Conservation (phyloP, 768 basidiomycete species). For the Leccinum arenicola region DNA sequence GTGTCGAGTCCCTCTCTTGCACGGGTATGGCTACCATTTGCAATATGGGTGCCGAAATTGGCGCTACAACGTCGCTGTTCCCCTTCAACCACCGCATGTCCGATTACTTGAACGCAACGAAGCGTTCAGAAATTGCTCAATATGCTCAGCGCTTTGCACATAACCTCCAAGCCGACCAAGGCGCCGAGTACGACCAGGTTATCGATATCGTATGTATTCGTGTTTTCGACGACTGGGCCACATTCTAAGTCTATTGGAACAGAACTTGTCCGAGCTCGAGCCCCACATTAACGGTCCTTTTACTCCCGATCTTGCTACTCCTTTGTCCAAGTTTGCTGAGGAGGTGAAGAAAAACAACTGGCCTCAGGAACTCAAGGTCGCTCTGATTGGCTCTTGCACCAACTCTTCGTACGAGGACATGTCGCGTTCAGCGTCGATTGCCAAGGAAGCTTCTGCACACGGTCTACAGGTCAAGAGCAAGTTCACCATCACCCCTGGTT, state of each 20-base stretch:
- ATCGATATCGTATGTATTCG: conserved; percentile 76
- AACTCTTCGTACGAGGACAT: conserved; percentile 99
- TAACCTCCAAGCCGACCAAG: conserved; percentile 86
- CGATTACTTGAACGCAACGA: conserved; percentile 93
- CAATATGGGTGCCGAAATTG: conserved; percentile 99
- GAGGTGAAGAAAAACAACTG: conserved; percentile 94
- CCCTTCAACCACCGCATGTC: conserved; percentile 96
- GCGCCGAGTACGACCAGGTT: conserved; percentile 88
- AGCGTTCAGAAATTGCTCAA: conserved; percentile 79
- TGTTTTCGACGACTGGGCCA: not conserved
- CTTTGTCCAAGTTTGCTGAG: conserved; percentile 90
- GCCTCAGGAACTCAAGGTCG: conserved; percentile 97
- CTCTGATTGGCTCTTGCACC: conserved; percentile 98
- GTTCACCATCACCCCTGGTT: conserved; percentile 98
- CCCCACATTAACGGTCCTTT: conserved; percentile 99
- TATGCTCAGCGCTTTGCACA: conserved; percentile 88
- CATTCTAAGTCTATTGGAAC: not conserved
- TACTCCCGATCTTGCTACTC: conserved; percentile 99
- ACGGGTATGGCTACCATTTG: conserved; percentile 99
- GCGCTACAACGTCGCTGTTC: conserved; percentile 98
- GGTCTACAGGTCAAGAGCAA: conserved; percentile 87
- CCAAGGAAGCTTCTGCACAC: conserved; percentile 81
- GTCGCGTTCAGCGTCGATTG: conserved; percentile 95
- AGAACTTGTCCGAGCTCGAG: conserved; percentile 96
- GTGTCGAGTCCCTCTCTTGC: conserved; percentile 94